Evolutionary conservation across 208 protist genomes (phyloP).

Genomic region (Strigomonas oncopelti): DNA sequence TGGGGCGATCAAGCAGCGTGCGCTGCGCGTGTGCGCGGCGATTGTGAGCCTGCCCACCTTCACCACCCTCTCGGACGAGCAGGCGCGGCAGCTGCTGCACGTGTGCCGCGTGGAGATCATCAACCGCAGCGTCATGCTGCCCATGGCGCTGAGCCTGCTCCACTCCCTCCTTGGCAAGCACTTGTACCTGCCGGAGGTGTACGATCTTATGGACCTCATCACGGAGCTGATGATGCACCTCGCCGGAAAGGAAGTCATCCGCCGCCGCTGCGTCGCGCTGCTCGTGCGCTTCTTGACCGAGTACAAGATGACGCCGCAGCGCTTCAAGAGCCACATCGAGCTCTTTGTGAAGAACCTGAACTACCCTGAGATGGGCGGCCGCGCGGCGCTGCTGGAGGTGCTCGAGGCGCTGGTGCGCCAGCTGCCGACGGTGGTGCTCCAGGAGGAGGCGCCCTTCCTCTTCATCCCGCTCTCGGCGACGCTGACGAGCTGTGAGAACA

Average conservation of each 20-base stretch:
- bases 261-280: slow-evolving; percentile 67
- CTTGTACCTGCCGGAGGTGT: slow-evolving; percentile 80
- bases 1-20: slow-evolving; percentile 83
- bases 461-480: slow-evolving; percentile 69
- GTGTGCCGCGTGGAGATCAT: slow-evolving; percentile 74
- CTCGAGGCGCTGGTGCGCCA: slow-evolving; percentile 63
- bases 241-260: slow-evolving; percentile 55
- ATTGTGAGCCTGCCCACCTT: slow-evolving; percentile 76
- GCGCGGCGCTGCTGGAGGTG: slow-evolving; percentile 79
- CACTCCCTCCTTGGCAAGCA: slow-evolving; percentile 87
- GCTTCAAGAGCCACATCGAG: slow-evolving; percentile 88
- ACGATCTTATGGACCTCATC: slow-evolving; percentile 84
- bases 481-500: slow-evolving; percentile 58
- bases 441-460: slow-evolving; percentile 70
- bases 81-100: slow-evolving; percentile 58
- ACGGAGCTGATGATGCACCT: slow-evolving; percentile 85
- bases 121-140: slow-evolving; percentile 75
- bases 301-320: slow-evolving; percentile 83
- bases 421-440: slow-evolving; percentile 73
- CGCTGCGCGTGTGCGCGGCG: slow-evolving; percentile 77
- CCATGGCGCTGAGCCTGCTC: slow-evolving; percentile 79
- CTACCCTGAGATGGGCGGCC: slow-evolving; percentile 73
- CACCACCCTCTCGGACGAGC: slow-evolving; percentile 38
- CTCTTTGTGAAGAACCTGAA: slow-evolving; percentile 81
- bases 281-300: slow-evolving; percentile 88